phyloP scores from a whole-genome alignment of 176 grass and related monocot species.

The Musa acuminata region DNA sequence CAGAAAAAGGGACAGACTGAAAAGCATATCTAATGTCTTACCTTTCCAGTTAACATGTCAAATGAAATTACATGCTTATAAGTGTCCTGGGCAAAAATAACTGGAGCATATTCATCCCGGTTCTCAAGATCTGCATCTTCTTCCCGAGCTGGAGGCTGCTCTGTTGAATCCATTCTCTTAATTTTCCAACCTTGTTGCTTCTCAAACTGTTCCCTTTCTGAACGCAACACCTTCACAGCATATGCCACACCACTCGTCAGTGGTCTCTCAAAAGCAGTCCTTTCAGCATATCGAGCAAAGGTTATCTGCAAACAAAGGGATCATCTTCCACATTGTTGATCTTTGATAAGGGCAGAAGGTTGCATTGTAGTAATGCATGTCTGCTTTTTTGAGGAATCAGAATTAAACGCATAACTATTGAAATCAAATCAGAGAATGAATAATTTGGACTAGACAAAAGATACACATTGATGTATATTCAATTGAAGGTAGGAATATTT shows the following conservation, averaged over 20 bases:
- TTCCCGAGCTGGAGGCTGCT: slow-evolving; percentile 35
- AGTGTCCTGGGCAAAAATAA: slow-evolving; percentile 91
- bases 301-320: slow-evolving; percentile 41
- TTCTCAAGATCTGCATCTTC: slow-evolving; percentile 44
- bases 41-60: slow-evolving; percentile 85
- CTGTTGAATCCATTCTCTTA: slow-evolving; percentile 88
- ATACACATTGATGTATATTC: background rate
- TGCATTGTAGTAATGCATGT: too few relatives aligned
- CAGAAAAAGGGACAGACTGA: background rate
- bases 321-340: background rate
- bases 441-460: background rate
- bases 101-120: slow-evolving; percentile 85
- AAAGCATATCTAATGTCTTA: slow-evolving; percentile 19
- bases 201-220: slow-evolving; percentile 83
- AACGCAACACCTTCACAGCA: slow-evolving; percentile 65
- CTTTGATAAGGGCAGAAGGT: background rate
- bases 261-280: slow-evolving; percentile 95
- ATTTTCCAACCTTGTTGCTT: slow-evolving; percentile 76
- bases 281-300: slow-evolving; percentile 87
- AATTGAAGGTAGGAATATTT: background rate
- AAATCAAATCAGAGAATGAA: background rate
- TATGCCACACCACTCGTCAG: slow-evolving; percentile 97
- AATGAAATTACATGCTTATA: slow-evolving; percentile 93
- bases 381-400: background rate
- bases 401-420: background rate